Conservation (phyloP, 1,284 basidiomycete species). For the Sanghuangporus sanghuang region DNA sequence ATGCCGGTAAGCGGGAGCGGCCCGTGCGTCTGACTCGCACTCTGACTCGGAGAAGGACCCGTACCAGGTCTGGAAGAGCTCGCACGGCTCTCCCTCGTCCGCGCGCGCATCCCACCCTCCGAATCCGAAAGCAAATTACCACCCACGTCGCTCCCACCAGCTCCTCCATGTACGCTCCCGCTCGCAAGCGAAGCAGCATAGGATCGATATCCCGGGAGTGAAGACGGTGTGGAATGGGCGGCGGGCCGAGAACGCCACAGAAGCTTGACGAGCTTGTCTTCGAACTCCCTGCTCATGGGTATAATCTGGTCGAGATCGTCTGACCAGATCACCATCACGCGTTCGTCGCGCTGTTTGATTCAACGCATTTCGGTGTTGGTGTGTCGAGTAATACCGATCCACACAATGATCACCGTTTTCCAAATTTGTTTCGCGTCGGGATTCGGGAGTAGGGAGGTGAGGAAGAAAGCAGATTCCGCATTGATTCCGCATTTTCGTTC, state of each 20-base stretch:
- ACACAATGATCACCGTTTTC: no score
- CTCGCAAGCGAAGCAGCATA: slow-evolving; percentile 1
- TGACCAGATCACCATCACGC: slow-evolving; percentile 73
- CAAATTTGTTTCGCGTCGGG: no score
- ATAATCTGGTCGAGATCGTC: slow-evolving; percentile 70
- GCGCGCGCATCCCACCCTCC: background rate
- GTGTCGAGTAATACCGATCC: no score
- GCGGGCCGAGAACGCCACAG: slow-evolving; percentile 52
- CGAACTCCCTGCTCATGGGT: slow-evolving; percentile 67
- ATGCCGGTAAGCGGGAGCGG: background rate
- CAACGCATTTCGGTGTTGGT: background rate
- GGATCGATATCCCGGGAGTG: background rate
- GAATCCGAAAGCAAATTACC: background rate
- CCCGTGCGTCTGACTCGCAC: background rate
- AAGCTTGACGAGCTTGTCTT: slow-evolving; percentile 75
- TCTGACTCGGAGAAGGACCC: background rate
- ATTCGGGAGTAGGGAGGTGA: no score
- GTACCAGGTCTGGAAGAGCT: background rate
- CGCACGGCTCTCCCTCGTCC: background rate
- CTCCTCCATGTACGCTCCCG: background rate
- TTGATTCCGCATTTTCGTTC: background rate
- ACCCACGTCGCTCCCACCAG: background rate
- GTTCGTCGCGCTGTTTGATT: slow-evolving; percentile 57
- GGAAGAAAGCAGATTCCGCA: background rate
- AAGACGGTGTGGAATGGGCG: slow-evolving; percentile 17